Conservation (phyloP, 129 eudicot species). For the Arctium minus region DNA sequence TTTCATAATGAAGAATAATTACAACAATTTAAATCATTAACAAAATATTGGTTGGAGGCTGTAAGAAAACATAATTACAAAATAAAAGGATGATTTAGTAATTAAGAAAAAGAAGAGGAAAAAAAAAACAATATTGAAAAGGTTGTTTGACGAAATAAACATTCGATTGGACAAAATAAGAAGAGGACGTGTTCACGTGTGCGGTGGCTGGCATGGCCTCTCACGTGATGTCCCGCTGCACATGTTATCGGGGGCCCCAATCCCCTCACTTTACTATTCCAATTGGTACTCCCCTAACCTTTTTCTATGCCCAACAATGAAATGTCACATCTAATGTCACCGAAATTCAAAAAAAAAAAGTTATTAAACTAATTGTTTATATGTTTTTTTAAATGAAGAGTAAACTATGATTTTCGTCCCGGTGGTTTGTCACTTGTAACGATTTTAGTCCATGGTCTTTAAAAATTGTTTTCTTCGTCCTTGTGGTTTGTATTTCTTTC, state of each 20-base stretch:
- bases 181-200: conserved; percentile 39
- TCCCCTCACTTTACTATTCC: background rate
- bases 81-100: background rate
- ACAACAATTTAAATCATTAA: no score
- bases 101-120: background rate
- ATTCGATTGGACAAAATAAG: conserved; percentile 13
- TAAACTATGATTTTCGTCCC: no score
- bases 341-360: no score
- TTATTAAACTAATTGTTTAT: no score
- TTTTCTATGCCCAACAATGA: conserved; percentile 2
- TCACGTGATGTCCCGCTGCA: conserved; percentile 35
- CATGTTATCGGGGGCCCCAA: conserved; percentile 24
- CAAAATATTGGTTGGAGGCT: no score
- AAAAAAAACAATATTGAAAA: background rate
- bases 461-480: no score
- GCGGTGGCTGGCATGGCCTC: conserved; percentile 15
- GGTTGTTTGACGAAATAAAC: background rate
- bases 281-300: conserved; percentile 1
- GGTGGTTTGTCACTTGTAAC: no score
- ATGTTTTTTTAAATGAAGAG: no score
- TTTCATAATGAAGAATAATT: no score
- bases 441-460: no score
- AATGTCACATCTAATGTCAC: conserved; percentile 4
- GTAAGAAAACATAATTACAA: no score
- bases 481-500: no score